Percentiles rank a stretch among this genome's conserved stretches.
phyloP scores from a whole-genome alignment of 2,329 filamentous ascomycete genomes.

The Raffaelea arxii region DNA sequence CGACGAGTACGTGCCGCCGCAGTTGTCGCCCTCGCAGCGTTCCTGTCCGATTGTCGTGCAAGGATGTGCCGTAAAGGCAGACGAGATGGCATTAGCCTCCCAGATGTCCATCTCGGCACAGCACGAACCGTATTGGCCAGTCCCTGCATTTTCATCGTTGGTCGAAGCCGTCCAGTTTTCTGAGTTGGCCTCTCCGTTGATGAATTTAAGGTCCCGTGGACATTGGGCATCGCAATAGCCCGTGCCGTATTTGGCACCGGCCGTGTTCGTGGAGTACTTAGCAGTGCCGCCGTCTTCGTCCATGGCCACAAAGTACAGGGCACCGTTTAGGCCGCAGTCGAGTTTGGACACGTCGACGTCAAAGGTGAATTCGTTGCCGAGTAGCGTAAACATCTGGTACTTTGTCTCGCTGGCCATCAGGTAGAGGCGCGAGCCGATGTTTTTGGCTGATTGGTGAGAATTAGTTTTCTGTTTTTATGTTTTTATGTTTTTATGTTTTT shows the following conservation, averaged over 20 bases:
- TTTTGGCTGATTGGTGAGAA: conserved; percentile 17
- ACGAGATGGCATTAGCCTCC: conserved; percentile 53
- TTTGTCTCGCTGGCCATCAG: conserved; percentile 20
- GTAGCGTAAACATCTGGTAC: conserved; percentile 41
- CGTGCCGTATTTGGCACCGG: conserved; percentile 42
- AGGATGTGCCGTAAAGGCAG: conserved; percentile 49
- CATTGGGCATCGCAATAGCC: conserved; percentile 42
- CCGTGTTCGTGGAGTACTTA: conserved; percentile 33
- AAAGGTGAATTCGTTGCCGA: conserved; percentile 54
- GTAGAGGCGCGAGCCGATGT: conserved; percentile 25
- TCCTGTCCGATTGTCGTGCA: conserved; percentile 35
- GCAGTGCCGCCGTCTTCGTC: conserved; percentile 37
- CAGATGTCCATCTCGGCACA: conserved; percentile 51
- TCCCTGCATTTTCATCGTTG: conserved; percentile 41
- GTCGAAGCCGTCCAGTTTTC: conserved; percentile 35
- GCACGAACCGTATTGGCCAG: conserved; percentile 39
- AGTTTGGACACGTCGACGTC: conserved; percentile 55
- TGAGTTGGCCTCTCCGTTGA: conserved; percentile 29
- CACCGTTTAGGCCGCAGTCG: conserved; percentile 52
- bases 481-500: neutral
- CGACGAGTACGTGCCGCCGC: conserved; percentile 37
- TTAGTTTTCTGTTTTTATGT: neutral
- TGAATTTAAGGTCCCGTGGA: conserved; percentile 36
- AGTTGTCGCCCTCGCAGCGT: conserved; percentile 30
- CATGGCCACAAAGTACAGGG: conserved; percentile 44